phyloP scores from a whole-genome alignment of 1,284 basidiomycete genomes.

The Trichosporon ovoides region DNA sequence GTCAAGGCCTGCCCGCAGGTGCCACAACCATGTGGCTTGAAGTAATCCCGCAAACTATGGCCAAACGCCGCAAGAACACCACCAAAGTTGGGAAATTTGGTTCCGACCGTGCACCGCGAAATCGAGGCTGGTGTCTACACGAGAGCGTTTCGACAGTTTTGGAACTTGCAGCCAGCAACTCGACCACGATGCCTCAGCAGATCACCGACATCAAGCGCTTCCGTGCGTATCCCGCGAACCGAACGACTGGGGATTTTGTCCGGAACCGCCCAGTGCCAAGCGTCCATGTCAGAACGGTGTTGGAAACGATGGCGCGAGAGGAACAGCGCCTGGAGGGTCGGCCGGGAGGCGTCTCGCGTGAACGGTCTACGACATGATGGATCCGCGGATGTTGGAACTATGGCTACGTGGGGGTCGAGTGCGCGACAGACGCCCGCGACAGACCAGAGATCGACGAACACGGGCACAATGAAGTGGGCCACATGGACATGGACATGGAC shows the following conservation, averaged over 20 bases:
- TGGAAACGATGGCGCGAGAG: too few species aligned
- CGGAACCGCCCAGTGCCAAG: background rate
- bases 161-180: slow-evolving; percentile 1
- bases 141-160: background rate
- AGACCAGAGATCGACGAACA: too few species aligned
- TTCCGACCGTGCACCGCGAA: background rate
- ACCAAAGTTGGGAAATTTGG: background rate
- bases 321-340: too few species aligned
- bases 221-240: slow-evolving; percentile 41
- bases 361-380: too few species aligned
- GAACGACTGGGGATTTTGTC: background rate
- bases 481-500: background rate
- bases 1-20: too few species aligned
- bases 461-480: too few species aligned
- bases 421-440: too few species aligned
- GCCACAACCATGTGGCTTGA: background rate
- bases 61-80: background rate
- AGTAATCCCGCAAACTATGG: background rate
- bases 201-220: slow-evolving; percentile 98
- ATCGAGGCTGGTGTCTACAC: background rate
- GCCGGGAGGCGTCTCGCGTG: too few species aligned
- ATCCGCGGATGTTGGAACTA: too few species aligned
- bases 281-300: background rate
- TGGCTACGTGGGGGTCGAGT: too few species aligned
- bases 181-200: slow-evolving; percentile 75